phyloP scores from a whole-genome alignment of 169 alveolate genomes.

The Plasmodium chabaudi region DNA sequence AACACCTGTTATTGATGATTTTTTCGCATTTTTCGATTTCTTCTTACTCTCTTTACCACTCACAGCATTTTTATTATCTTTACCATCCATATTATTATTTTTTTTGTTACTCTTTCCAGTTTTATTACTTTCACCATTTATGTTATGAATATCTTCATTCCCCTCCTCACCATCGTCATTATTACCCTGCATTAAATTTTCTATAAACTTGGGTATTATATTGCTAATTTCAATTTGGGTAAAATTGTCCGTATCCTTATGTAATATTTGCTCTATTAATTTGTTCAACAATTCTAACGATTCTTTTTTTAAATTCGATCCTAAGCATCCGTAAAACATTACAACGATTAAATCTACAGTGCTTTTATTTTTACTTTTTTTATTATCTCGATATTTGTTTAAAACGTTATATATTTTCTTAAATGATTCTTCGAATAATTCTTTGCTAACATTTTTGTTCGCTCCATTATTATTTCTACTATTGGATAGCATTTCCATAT shows the following conservation, averaged over 20 bases:
- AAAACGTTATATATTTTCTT: slow-evolving; percentile 50
- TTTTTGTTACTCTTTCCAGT: background rate
- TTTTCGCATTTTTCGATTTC: slow-evolving; percentile 5
- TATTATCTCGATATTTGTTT: slow-evolving; percentile 63
- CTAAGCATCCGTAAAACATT: slow-evolving; percentile 69
- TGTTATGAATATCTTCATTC: background rate
- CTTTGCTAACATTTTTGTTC: slow-evolving; percentile 12
- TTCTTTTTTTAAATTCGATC: slow-evolving; percentile 54
- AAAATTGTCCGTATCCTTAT: slow-evolving; percentile 71
- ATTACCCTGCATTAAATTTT: slow-evolving; percentile 46
- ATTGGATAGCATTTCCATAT: background rate
- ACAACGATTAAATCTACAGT: slow-evolving; percentile 55
- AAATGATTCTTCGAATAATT: slow-evolving; percentile 25
- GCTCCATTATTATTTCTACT: background rate
- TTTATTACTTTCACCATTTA: background rate
- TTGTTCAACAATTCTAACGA: slow-evolving; percentile 47
- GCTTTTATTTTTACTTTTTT: slow-evolving; percentile 67
- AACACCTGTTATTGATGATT: background rate
- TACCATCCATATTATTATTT: background rate
- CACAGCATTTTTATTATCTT: background rate
- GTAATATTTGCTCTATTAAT: slow-evolving; percentile 57
- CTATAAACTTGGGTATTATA: slow-evolving; percentile 73
- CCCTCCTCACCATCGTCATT: slow-evolving; percentile 10
- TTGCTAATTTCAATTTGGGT: slow-evolving; percentile 75
- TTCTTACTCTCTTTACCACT: slow-evolving; percentile 10